phyloP scores from a whole-genome alignment of 371 early-diverging fungal genomes.

The Mucor racemosus region DNA sequence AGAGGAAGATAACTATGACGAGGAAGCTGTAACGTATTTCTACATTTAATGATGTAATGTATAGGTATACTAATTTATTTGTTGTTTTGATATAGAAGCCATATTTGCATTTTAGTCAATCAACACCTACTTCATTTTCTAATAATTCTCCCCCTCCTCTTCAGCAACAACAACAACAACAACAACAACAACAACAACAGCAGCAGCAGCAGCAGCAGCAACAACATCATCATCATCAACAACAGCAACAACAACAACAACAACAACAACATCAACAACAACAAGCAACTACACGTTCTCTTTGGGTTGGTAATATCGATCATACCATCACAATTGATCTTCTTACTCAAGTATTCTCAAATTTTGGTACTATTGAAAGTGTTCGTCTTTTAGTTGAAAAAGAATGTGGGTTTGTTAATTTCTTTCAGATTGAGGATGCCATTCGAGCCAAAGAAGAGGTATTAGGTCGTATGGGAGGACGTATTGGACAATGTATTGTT shows the following conservation, averaged over 20 bases:
- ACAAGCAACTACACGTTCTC: slow-evolving; percentile 77
- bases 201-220: slow-evolving; percentile 4
- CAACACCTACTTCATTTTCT: slow-evolving; percentile 33
- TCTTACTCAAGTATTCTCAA: slow-evolving; percentile 80
- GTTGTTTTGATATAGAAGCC: slow-evolving; percentile 28
- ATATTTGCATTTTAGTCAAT: slow-evolving; percentile 41
- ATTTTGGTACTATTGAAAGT: slow-evolving; percentile 94
- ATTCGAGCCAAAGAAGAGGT: slow-evolving; percentile 87
- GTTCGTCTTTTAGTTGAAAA: slow-evolving; percentile 91
- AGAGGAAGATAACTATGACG: slow-evolving; percentile 4
- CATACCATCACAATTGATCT: slow-evolving; percentile 78
- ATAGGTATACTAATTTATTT: no score
- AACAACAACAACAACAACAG: background rate
- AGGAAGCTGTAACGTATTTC: background rate
- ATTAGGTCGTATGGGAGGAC: slow-evolving; percentile 72
- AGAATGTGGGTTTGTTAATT: slow-evolving; percentile 97
- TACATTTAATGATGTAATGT: background rate
- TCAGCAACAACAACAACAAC: background rate
- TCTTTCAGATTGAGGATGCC: slow-evolving; percentile 85
- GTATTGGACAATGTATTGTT: slow-evolving; percentile 78
- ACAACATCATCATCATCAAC: background rate
- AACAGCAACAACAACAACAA: slow-evolving; percentile 5
- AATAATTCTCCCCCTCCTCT: slow-evolving; percentile 3
- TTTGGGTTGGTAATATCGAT: slow-evolving; percentile 96
- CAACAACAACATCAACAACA: slow-evolving; percentile 32